Evolutionary conservation across 305 asterid genomes (phyloP).

Genomic region (Nicotiana rustica): DNA sequence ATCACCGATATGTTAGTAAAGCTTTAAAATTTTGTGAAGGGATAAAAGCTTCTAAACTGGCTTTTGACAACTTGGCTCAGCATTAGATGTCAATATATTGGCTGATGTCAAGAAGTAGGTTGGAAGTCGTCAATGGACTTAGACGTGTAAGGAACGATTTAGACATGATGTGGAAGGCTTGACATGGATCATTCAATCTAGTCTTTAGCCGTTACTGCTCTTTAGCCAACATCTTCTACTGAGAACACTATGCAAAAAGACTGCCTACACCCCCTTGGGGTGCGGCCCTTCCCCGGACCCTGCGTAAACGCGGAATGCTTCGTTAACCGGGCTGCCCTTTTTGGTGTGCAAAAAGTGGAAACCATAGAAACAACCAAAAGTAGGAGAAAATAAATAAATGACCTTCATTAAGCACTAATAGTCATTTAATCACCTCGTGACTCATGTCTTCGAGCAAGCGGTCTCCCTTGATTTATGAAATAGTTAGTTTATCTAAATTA

Average conservation of each 20-base stretch:
- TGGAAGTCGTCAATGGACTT: neutral
- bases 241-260: neutral
- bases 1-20: neutral
- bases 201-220: neutral
- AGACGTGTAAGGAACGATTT: neutral
- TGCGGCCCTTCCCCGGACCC: too few species aligned
- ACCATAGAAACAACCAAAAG: constrained; percentile 2
- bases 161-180: neutral
- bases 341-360: neutral
- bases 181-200: neutral
- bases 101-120: neutral
- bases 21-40: neutral
- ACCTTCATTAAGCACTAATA: neutral
- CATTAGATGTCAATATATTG: neutral
- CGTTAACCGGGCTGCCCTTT: too few species aligned
- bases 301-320: too few species aligned
- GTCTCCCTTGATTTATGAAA: neutral
- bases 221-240: neutral
- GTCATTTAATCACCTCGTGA: neutral
- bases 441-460: neutral
- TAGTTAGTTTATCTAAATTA: neutral
- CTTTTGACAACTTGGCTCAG: neutral
- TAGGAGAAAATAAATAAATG: neutral
- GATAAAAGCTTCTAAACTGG: constrained; percentile 2
- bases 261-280: neutral